Evolutionary conservation across 352 stramenopile species (phyloP).

Genomic region (Phytophthora fragariae): DNA sequence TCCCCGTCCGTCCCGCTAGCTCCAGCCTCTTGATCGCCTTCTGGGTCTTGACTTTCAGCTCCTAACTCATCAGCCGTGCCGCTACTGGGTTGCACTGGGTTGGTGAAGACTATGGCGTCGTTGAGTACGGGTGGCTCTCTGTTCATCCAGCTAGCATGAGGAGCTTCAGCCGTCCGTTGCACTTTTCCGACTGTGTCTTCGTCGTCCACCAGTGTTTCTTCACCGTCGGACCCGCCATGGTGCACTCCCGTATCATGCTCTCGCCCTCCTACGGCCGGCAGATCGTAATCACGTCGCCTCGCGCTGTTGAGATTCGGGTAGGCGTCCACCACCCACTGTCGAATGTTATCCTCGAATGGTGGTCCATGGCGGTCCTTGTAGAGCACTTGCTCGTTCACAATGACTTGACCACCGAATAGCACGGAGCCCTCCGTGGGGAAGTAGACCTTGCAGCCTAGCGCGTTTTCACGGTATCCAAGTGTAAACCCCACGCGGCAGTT

Average conservation of each 20-base stretch:
- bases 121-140: not conserved
- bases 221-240: not conserved
- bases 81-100: not conserved
- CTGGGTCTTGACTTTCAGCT: not conserved
- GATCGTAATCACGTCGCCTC: constrained; percentile 5
- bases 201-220: not conserved
- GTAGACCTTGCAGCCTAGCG: constrained; percentile 5
- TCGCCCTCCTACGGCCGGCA: constrained; percentile 6
- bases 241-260: no score
- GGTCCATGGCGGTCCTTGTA: not conserved
- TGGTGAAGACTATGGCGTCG: not conserved
- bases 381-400: constrained; percentile 4
- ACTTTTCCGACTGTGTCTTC: not conserved
- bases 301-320: not conserved
- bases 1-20: not conserved
- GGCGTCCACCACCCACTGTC: not conserved
- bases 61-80: not conserved
- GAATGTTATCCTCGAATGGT: not conserved
- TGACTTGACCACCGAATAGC: constrained; percentile 1
- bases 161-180: not conserved
- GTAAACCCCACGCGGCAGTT: not conserved
- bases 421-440: not conserved
- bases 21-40: not conserved
- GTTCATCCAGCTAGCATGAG: constrained; percentile 3
- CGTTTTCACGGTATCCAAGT: not conserved